Evolutionary conservation across 345 rosid species (phyloP), one percentile per base, ranked within the genome.

Genomic region (Eucalyptus sp.): DNA sequence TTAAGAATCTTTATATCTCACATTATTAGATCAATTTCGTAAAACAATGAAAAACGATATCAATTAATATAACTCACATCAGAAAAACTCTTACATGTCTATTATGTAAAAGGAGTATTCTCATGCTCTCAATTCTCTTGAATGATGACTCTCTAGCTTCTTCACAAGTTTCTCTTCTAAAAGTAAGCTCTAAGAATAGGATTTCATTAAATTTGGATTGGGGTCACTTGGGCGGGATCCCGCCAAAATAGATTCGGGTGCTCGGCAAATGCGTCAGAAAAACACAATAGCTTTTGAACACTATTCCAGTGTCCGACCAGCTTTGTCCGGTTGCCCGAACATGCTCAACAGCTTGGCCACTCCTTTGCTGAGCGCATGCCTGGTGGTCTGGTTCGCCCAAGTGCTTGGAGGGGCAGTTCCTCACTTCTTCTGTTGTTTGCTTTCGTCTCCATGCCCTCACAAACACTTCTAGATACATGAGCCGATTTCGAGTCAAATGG

Each of bases 1-100:
- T 56, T 56, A 56, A 2, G 3, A 56, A 56, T 56, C 6, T 56
- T 56, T 56, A 2, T 56, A 56, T 56, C 29, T 56, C 29, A 56
- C 13, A 5, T 56, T 9, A 22, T 9, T 24, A 24, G 29, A 56
- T 1, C 20, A 56, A 56, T 5, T 56, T 22, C 0, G 1, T 56
- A 56, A 56, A 56, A 56, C 2, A 2, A 1, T 56, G 1, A 56
- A 10, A 24, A 24, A 0, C 0, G 1, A 56, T 56, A 22, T 24
- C 29, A 56, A 56, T 56, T 56, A 56, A 56, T 56, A 56, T 24
- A 10, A 24, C 1, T 24, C 29, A 4, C 12, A 24, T 10, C 0
- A 56, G 3, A 56, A 56, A 56, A 56, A 56, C 13, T 22, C 29
- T 56, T 56, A 24, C 6, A 5, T 56, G 4, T 56, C 29, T 56